These are phyloP conservation scores for Gyrodon lividus DNA, from an alignment of 768 basidiomycete genomes.

Conservation along the genomic window DNA sequence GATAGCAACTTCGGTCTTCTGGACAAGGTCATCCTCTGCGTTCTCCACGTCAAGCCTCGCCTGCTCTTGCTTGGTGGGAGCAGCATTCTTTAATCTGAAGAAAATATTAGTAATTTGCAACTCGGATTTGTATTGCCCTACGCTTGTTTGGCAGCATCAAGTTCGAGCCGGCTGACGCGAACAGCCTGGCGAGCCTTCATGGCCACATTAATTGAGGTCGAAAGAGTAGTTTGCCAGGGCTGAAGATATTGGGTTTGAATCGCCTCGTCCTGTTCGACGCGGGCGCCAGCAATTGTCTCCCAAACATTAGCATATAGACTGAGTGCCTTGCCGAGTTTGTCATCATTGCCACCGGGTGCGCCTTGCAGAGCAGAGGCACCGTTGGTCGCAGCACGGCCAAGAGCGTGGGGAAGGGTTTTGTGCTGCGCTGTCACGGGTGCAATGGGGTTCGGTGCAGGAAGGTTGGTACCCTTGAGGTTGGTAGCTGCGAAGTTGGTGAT, in stretches of 20 bases:
- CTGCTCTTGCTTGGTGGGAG: constrained; percentile 81
- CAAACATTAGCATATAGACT: constrained; percentile 77
- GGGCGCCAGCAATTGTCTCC: constrained; percentile 79
- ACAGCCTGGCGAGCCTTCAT: constrained; percentile 91
- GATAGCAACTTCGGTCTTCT: constrained; percentile 97
- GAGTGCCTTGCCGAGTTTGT: constrained; percentile 77
- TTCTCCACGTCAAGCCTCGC: constrained; percentile 90
- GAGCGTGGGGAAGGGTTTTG: constrained; percentile 96
- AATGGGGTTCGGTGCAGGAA: constrained; percentile 66
- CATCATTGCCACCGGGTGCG: constrained; percentile 48
- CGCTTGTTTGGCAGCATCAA: constrained; percentile 90
- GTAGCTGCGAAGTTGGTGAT: constrained; percentile 83
- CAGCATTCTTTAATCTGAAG: constrained; percentile 73
- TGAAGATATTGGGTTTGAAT: constrained; percentile 67
- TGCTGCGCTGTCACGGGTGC: constrained; percentile 62
- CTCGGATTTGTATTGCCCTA: constrained; percentile 35
- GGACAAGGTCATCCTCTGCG: constrained; percentile 93
- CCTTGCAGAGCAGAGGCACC: constrained; percentile 51
- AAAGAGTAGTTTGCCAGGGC: constrained; percentile 88
- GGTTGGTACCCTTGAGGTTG: constrained; percentile 86
- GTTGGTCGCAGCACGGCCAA: constrained; percentile 73
- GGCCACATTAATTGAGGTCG: constrained; percentile 81
- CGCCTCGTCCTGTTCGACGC: constrained; percentile 75
- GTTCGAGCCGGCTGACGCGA: constrained; percentile 73
- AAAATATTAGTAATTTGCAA: constrained; percentile 1